Percentiles rank a stretch among this genome's conserved stretches.
Evolutionary conservation across 2,329 filamentous ascomycete species (phyloP).

Genomic region (Penicillium janthinellum): DNA sequence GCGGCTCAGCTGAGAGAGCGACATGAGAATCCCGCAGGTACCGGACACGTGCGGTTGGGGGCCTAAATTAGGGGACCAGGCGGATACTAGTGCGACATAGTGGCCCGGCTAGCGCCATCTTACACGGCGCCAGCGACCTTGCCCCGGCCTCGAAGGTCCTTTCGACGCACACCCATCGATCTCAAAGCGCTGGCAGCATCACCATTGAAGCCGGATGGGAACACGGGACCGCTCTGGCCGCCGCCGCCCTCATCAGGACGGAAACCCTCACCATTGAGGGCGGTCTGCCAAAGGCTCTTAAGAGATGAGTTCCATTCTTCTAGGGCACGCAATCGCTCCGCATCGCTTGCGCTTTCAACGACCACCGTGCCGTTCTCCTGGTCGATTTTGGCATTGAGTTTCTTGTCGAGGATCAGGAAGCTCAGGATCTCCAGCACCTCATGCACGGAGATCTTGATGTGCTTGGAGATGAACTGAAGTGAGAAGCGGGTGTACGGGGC

Average conservation of each 20-base stretch:
- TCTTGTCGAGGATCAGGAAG: constrained; percentile 87
- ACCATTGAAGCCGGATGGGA: constrained; percentile 38
- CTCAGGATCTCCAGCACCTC: constrained; percentile 97
- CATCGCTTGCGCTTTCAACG: constrained; percentile 73
- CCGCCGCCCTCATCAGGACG: constrained; percentile 45
- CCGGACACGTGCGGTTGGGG: constrained; percentile 10
- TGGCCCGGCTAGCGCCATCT: neutral
- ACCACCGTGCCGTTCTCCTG: constrained; percentile 82
- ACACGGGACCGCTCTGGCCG: constrained; percentile 28
- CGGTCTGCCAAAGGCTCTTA: constrained; percentile 65
- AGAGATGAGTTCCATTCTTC: constrained; percentile 72
- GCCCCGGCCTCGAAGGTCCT: constrained; percentile 25
- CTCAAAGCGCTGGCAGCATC: constrained; percentile 30
- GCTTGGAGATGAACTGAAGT: constrained; percentile 80
- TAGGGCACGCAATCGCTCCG: constrained; percentile 69
- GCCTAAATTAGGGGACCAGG: neutral
- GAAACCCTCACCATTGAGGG: constrained; percentile 74
- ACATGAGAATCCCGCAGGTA: constrained; percentile 9
- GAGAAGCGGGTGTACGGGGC: constrained; percentile 94
- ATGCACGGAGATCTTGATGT: constrained; percentile 78
- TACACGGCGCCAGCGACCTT: constrained; percentile 5
- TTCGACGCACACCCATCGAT: constrained; percentile 25
- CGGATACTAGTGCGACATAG: neutral
- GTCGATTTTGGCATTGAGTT: constrained; percentile 85
- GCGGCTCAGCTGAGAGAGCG: constrained; percentile 6